phyloP scores from a whole-genome alignment of 1,139 yeast species.

The Meyerozyma guilliermondii region DNA sequence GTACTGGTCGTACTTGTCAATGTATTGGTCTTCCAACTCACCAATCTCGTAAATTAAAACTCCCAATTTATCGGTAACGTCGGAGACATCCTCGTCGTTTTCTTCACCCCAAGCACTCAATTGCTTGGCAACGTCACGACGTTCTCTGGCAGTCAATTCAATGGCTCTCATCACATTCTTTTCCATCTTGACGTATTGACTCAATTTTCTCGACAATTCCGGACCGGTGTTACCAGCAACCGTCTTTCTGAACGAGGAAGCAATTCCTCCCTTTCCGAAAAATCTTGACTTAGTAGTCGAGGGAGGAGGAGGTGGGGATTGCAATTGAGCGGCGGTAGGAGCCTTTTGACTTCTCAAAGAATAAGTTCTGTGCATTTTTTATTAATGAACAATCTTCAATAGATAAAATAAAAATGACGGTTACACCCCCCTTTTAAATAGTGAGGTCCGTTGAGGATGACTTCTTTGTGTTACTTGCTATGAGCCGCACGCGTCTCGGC shows the following conservation, averaged over 20 bases:
- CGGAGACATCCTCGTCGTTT: conserved; percentile 94
- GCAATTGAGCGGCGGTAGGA: conserved; percentile 94
- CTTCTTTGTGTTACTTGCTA: conserved; percentile 2
- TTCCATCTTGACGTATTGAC: conserved; percentile 91
- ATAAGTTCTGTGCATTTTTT: conserved; percentile 92
- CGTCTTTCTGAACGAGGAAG: conserved; percentile 75
- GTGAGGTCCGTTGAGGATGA: not conserved
- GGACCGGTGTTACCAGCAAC: conserved; percentile 96
- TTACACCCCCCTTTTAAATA: not conserved
- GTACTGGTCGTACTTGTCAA: conserved; percentile 97
- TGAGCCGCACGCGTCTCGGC: conserved; percentile 1
- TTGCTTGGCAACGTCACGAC: conserved; percentile 96
- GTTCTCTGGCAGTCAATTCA: conserved; percentile 90
- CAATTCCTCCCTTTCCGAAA: conserved; percentile 86
- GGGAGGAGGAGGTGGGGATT: conserved; percentile 92
- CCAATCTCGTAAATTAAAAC: conserved; percentile 94
- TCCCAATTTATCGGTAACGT: conserved; percentile 95
- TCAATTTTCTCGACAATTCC: conserved; percentile 85
- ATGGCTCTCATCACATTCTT: conserved; percentile 93
- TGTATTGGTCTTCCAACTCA: conserved; percentile 95
- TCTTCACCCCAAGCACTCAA: conserved; percentile 97
- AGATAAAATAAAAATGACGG: not conserved
- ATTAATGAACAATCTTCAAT: not conserved
- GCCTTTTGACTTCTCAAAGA: conserved; percentile 93
- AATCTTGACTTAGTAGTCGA: conserved; percentile 82